Base-by-base conservation (phyloP, 805 yeast species). In the Kockiozyma suomiensis region DNA sequence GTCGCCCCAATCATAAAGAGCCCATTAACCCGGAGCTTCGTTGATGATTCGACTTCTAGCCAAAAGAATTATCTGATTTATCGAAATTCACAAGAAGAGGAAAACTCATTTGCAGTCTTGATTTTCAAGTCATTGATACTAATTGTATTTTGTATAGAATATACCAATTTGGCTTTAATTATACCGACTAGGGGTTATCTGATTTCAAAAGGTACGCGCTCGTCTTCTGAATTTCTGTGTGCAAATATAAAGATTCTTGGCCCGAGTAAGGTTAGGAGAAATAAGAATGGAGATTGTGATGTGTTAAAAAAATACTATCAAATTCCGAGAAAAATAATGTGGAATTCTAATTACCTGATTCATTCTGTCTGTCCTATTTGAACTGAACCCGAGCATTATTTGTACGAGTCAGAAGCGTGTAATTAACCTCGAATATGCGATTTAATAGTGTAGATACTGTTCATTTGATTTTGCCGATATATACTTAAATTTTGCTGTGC, bases 1-100 rank as follows among this genome's bases (percentile, higher is more conserved):
- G 67, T 64, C 67, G 67, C 67, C 67, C 67, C 67, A 64, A 62
- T 64, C 67, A 55, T 61, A 62, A 43, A n/a, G 46, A 56, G 56
- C 61, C 42, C 53, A 52, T 50, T 58, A 57, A 54, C 61, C 59
- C 57, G 57, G 55, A 50, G 50, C 53, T 41, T 38, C 55, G 35
- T 53, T 61, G 67, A 61, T 58, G 67, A 64, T 62, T 64, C 64
- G 67, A 62, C 67, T 61, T 61, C 56, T 46, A 63, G 66, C 66
- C 66, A 63, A 63, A 53, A 58, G 60, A 37, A 40, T 41, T 51
- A 50, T 54, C 65, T 63, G 63, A 62, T 48, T 47, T 21, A 25
- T 28, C 10, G 28, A 21, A 21, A 32, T 15, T 12, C 1, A 48
- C 17, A 30, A 46, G n/a, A n/a, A n/a, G n/a, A n/a, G n/a, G n/a